phyloP scores from a whole-genome alignment of 495 filamentous ascomycete genomes.

The Talaromyces nanjingensis region DNA sequence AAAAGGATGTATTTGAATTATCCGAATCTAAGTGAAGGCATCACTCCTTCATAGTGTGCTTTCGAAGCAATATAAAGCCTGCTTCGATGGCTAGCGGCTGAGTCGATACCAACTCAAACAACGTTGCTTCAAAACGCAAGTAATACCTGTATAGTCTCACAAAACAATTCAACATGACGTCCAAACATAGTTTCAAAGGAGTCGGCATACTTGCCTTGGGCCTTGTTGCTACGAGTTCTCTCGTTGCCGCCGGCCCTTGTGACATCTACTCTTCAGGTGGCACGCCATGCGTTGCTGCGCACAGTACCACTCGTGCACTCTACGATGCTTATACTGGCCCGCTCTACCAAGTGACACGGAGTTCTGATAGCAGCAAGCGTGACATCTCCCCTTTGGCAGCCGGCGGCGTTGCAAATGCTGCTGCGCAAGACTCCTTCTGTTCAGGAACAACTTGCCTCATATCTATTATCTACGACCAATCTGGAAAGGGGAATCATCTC shows the following conservation, averaged over 20 bases:
- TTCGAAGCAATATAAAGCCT: too few relatives aligned
- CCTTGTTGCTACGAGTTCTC: slow-evolving; percentile 29
- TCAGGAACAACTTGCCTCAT: slow-evolving; percentile 50
- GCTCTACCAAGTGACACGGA: slow-evolving; percentile 49
- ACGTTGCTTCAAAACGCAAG: too few relatives aligned
- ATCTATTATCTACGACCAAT: slow-evolving; percentile 54
- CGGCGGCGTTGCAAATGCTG: slow-evolving; percentile 50
- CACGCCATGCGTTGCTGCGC: slow-evolving; percentile 51
- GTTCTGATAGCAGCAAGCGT: slow-evolving; percentile 40
- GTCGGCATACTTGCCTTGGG: slow-evolving; percentile 25
- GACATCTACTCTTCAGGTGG: slow-evolving; percentile 47
- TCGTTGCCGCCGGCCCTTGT: slow-evolving; percentile 45
- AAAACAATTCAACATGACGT: slow-evolving; percentile 24
- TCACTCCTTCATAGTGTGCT: too few relatives aligned
- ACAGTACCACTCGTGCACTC: slow-evolving; percentile 55
- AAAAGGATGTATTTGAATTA: too few relatives aligned
- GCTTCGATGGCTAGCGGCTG: too few relatives aligned
- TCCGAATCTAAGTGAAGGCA: too few relatives aligned
- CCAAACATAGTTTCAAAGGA: slow-evolving; percentile 22
- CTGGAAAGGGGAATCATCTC: slow-evolving; percentile 48
- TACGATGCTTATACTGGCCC: slow-evolving; percentile 41
- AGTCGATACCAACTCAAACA: too few relatives aligned
- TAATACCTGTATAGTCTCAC: too few relatives aligned
- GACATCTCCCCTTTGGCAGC: slow-evolving; percentile 39
- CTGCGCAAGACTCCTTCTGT: slow-evolving; percentile 51